Evolutionary conservation across 2,329 filamentous ascomycete species (phyloP).

Genomic region (Fusarium compactum): DNA sequence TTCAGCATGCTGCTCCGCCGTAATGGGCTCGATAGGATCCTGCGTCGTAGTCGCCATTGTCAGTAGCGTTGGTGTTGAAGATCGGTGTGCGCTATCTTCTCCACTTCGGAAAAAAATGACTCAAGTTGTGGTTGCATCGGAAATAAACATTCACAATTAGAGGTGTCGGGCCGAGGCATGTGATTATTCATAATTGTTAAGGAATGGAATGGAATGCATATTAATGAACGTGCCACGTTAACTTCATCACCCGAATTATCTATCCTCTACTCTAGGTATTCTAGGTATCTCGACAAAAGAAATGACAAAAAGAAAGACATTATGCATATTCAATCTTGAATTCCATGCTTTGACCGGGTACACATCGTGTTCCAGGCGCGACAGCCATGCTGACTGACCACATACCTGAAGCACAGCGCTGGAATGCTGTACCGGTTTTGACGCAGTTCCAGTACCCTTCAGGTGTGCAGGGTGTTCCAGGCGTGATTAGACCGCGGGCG

Average conservation of each 20-base stretch:
- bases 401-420: conserved; percentile 68
- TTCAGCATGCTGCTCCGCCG: conserved; percentile 1
- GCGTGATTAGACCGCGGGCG: conserved; percentile 21
- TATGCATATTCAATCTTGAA: conserved; percentile 34
- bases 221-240: background rate
- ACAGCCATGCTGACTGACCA: conserved; percentile 64
- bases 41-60: conserved; percentile 3
- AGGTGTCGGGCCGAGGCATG: background rate
- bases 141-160: background rate
- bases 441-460: conserved; percentile 40
- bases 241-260: background rate
- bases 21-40: conserved; percentile 25
- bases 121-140: background rate
- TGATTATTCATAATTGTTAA: background rate
- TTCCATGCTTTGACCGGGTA: conserved; percentile 46
- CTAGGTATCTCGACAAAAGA: conserved; percentile 7
- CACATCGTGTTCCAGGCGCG: conserved; percentile 66
- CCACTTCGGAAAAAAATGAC: conserved; percentile 21
- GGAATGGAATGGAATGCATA: background rate
- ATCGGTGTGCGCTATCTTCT: background rate
- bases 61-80: background rate
- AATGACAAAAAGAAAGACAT: background rate
- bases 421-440: conserved; percentile 55
- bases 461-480: conserved; percentile 45
- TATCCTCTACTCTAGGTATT: background rate